Base-by-base conservation (phyloP, 805 yeast species). In the Ogataea allantospora region DNA sequence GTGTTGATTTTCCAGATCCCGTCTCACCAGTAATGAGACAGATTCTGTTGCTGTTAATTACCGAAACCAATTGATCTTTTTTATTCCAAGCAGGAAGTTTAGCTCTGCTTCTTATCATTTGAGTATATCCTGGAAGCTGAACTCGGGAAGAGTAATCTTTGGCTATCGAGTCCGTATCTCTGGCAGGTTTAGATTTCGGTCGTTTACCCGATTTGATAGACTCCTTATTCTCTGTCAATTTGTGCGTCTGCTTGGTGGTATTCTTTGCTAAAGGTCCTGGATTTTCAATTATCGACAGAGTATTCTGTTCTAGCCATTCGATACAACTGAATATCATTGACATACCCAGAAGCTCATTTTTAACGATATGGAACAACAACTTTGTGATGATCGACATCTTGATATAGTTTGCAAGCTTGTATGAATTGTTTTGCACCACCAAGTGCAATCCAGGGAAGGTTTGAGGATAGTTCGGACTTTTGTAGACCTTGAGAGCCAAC, bases 1-100 rank as follows among this genome's bases (percentile, higher is more conserved):
- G 99, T 0, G 99, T 91, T 1, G 96, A 87, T 55, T 91, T 91
- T 50, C 98, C 98, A 1, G 97, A 89, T 51, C 98, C 98, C 0
- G 98, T 91, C 58, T 93, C 99, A 58, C 98, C 99, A 2, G 98
- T 91, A 24, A 91, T 74, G 22, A 91, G 63, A 7, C 85, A 78
- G 4, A 88, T 83, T 45, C 77, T 77, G 54, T 84, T 75, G 0
- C 66, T 43, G 19, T 70, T 67, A 4, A 91, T 77, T 4, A 78
- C 63, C 0, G 73, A 51, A 2, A 85, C 70, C 26, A 91, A 68
- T 5, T 74, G 68, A 0, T 71, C 61, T 36, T 67, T 71, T 54
- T 80, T 83, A 10, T 66, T 58, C 95, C 95, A 91, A 0, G 98
- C 98, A 0, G 99, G 98, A 21, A 91, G 63, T 7, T 60, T 58